A percentile compares a stretch with the other conserved stretches of the same genome.
phyloP scores from a whole-genome alignment of 345 rosid species.

The Leavenworthia alabamica region DNA sequence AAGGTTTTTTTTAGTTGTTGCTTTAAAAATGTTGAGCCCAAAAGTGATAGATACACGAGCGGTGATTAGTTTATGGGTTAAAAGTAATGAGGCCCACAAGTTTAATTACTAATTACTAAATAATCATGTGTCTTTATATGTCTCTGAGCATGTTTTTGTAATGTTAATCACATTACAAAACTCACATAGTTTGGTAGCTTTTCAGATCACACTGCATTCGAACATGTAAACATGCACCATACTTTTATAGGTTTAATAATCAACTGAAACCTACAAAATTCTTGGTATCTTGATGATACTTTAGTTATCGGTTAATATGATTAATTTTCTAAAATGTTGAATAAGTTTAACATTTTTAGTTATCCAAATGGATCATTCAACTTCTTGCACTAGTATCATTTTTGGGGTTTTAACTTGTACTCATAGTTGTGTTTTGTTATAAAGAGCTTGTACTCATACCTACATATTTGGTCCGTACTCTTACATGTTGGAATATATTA shows the following conservation, averaged over 20 bases:
- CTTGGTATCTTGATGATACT: background rate
- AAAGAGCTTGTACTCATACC: background rate
- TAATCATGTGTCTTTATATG: too few species aligned
- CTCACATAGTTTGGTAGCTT: background rate
- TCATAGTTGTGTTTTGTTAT: background rate
- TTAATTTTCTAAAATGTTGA: background rate
- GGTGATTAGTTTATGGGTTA: too few species aligned
- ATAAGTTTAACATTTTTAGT: background rate
- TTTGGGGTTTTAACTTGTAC: background rate
- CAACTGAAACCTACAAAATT: background rate
- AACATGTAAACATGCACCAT: background rate
- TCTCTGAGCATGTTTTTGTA: background rate
- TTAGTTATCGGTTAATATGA: background rate
- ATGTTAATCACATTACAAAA: background rate
- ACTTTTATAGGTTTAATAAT: background rate
- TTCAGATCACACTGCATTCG: background rate
- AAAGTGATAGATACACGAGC: too few species aligned
- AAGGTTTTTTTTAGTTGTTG: too few species aligned
- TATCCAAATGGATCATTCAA: background rate
- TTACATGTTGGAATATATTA: background rate
- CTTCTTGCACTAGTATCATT: background rate
- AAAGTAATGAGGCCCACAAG: too few species aligned
- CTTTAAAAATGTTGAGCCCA: too few species aligned
- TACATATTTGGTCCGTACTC: background rate
- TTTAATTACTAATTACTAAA: too few species aligned